Conservation (phyloP, 2,329 filamentous ascomycete species). For the Akanthomyces lecanii region DNA sequence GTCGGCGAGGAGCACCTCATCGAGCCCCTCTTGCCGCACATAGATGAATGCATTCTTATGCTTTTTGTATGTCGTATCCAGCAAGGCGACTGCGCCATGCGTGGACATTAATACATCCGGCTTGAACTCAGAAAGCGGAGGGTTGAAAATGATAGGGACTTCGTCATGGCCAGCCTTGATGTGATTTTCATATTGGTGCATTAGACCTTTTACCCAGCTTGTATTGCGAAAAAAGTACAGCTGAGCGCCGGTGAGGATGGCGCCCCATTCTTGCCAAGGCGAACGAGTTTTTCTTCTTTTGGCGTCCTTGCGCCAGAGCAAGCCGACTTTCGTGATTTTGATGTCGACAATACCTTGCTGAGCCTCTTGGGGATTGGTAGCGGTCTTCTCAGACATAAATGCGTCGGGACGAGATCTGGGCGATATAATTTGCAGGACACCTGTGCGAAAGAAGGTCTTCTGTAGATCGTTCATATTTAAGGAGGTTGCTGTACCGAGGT, state of each 20-base stretch:
- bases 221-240: constrained; percentile 96
- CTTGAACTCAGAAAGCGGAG: constrained; percentile 86
- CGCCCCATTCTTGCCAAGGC: constrained; percentile 99
- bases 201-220: constrained; percentile 84
- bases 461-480: constrained; percentile 80
- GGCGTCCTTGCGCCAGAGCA: constrained; percentile 88
- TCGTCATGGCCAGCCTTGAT: constrained; percentile 71
- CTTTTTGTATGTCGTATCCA: constrained; percentile 83
- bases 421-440: constrained; percentile 90
- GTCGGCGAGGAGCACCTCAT: constrained; percentile 88
- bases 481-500: constrained; percentile 69
- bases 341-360: constrained; percentile 94
- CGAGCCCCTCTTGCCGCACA: constrained; percentile 77
- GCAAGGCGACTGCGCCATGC: constrained; percentile 82
- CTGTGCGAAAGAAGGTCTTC: constrained; percentile 85
- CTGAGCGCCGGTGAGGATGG: constrained; percentile 91
- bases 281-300: constrained; percentile 94
- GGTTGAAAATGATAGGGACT: constrained; percentile 81
- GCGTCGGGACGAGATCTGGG: constrained; percentile 89
- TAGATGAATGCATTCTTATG: constrained; percentile 96
- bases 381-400: constrained; percentile 84
- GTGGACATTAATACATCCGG: constrained; percentile 92
- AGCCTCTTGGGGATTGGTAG: constrained; percentile 78
- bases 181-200: constrained; percentile 82
- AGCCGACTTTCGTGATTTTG: constrained; percentile 91